Conservation (phyloP, 257 asterid genomes). For the Asclepias syriaca region DNA sequence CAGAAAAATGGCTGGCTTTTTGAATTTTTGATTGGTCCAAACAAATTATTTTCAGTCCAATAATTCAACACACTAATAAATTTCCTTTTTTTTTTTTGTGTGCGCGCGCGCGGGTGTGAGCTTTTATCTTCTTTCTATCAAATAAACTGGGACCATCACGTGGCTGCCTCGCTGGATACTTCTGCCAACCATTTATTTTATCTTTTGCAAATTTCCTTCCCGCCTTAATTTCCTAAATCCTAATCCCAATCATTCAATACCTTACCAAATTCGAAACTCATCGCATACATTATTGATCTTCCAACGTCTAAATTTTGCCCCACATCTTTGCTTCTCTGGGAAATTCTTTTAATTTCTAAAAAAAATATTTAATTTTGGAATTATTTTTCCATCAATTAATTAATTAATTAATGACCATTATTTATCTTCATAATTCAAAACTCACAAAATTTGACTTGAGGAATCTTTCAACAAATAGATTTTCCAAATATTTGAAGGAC, state of each 20-base stretch:
- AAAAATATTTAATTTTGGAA: too few relatives aligned
- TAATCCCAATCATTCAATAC: not conserved
- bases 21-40: constrained; percentile 4
- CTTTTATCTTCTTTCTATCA: not conserved
- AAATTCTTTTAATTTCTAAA: too few relatives aligned
- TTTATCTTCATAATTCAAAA: too few relatives aligned
- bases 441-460: too few relatives aligned
- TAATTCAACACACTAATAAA: not conserved
- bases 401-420: too few relatives aligned
- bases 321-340: not conserved
- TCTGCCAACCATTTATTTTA: too few relatives aligned
- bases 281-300: not conserved
- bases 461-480: too few relatives aligned
- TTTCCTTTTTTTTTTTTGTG: too few relatives aligned
- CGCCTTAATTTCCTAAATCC: not conserved
- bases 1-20: not conserved
- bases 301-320: not conserved
- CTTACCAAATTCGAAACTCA: not conserved
- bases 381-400: too few relatives aligned
- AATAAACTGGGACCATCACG: not conserved
- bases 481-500: too few relatives aligned
- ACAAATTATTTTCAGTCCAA: not conserved
- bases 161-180: not conserved
- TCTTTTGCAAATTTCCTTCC: too few relatives aligned
- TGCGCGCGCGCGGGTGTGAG: too few relatives aligned